phyloP scores from a whole-genome alignment of 306 rosid species.

The Alnus glutinosa region DNA sequence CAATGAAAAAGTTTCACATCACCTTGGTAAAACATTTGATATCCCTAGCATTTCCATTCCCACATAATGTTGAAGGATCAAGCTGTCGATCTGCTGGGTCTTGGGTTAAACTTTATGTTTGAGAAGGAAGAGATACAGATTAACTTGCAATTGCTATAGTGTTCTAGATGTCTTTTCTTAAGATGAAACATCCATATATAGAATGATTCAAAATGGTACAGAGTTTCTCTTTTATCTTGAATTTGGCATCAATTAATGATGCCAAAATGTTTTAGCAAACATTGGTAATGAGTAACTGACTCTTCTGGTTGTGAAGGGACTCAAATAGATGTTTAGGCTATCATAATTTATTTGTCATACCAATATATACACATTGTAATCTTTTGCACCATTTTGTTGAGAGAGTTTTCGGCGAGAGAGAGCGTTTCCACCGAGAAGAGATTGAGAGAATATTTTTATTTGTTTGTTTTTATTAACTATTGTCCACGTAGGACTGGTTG shows the following conservation, averaged over 20 bases:
- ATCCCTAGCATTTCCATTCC: too few relatives aligned
- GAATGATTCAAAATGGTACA: not conserved
- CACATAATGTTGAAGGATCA: not conserved
- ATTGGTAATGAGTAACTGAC: not conserved
- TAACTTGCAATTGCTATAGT: not conserved
- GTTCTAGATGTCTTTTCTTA: not conserved
- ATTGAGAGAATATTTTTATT: too few relatives aligned
- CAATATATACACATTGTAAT: not conserved
- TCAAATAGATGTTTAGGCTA: not conserved
- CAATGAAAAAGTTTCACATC: too few relatives aligned
- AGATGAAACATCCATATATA: not conserved
- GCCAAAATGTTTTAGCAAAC: not conserved
- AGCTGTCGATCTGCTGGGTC: not conserved
- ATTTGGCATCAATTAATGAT: not conserved
- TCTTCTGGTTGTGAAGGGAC: not conserved
- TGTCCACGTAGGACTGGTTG: too few relatives aligned
- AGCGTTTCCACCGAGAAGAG: too few relatives aligned
- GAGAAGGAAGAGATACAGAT: not conserved
- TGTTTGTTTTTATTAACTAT: too few relatives aligned
- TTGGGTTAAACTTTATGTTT: not conserved
- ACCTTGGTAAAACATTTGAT: too few relatives aligned
- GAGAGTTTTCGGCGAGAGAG: too few relatives aligned
- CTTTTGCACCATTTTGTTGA: not conserved
- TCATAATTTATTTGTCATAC: not conserved
- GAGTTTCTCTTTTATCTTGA: not conserved